Percentiles rank a stretch among this genome's conserved stretches.
These are phyloP conservation scores for Saitoella complicata DNA, from an alignment of 805 yeast genomes.

Conservation along the genomic window DNA sequence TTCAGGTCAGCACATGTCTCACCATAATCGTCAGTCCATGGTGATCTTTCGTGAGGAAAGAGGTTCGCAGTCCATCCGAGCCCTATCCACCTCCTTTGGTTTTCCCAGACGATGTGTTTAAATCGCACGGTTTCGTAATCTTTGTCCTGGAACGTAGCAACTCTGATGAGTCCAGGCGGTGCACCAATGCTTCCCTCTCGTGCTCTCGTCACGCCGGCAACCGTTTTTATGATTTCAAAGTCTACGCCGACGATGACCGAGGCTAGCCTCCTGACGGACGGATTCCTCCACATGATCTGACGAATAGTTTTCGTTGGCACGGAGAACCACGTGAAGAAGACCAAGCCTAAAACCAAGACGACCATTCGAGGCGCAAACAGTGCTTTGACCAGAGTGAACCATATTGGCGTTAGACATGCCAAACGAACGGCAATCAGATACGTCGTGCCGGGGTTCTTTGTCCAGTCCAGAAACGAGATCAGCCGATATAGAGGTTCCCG, in stretches of 20 bases:
- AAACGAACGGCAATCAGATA: too few relatives aligned
- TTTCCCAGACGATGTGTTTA: slow-evolving; percentile 83
- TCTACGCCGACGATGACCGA: slow-evolving; percentile 82
- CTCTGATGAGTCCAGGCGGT: too few relatives aligned
- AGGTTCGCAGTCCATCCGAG: slow-evolving; percentile 94
- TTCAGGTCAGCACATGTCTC: slow-evolving; percentile 72
- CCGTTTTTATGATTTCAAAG: slow-evolving; percentile 22
- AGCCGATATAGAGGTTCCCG: too few relatives aligned
- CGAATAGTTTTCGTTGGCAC: slow-evolving; percentile 72
- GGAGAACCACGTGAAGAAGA: slow-evolving; percentile 70
- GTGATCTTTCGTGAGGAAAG: slow-evolving; percentile 79
- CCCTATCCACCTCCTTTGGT: slow-evolving; percentile 94
- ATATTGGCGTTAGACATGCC: too few relatives aligned
- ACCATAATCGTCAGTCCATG: slow-evolving; percentile 94
- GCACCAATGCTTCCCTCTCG: too few relatives aligned
- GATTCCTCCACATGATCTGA: slow-evolving; percentile 69
- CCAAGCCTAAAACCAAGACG: slow-evolving; percentile 40
- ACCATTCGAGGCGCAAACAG: slow-evolving; percentile 56
- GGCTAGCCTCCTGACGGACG: slow-evolving; percentile 47
- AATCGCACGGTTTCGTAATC: slow-evolving; percentile 42
- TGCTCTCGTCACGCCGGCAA: too few relatives aligned
- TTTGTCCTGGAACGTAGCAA: too few relatives aligned
- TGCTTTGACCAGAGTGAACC: neutral
- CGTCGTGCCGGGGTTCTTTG: too few relatives aligned
- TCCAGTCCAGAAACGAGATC: too few relatives aligned